Evolutionary conservation across 2,329 filamentous ascomycete genomes (phyloP), one percentile per base, ranked within the genome.

Genomic region (Alternaria ventricosa): DNA sequence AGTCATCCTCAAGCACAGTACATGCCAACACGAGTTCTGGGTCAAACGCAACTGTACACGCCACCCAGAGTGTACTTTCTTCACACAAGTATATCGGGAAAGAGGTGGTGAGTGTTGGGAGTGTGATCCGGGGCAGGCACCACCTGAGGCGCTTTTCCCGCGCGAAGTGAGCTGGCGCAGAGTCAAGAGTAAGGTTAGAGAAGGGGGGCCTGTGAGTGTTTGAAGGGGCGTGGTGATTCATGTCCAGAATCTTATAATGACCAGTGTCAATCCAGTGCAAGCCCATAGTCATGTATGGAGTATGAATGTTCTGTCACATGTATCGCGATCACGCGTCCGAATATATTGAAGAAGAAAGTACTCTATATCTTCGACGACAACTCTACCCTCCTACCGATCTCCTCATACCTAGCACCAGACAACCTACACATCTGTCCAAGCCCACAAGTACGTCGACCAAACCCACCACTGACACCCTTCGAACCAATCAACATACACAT

Each of bases 71-170:
- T 73, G 71, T 33, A 56, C 53, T 2, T 44, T 70, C 1, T 56
- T 64, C 6, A 72, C 71, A 10, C 63, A 72, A 28, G 63, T 73
- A 3, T 23, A 67, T 7, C 69, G 71, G 5, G 62, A 66, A 41
- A 66, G 60, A 36, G 71, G 71, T 13, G 71, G 71, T 11, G 69
- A 72, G 22, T 73, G 70, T 22, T 73, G 70, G 71, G 71, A 69
- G 2, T 73, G 70, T 7, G 70, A 71, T 57, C 67, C 68, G 7
- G 70, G 64, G 4, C 71, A 73, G 44, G 70, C 63, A 5, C 71
- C 71, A 22, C 71, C 70, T 13, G 64, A 69, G 36, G 70, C 71
- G 15, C 57, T 73, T 6, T 73, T 73, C 50, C 56, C 64, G 1
- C 63, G 62, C 10, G 61, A 71, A 10, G 64, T 71, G n/a, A 60